Percentiles rank a stretch among this genome's conserved stretches.
phyloP scores from a whole-genome alignment of 169 alveolate species.

The Cryptosporidium bovis region DNA sequence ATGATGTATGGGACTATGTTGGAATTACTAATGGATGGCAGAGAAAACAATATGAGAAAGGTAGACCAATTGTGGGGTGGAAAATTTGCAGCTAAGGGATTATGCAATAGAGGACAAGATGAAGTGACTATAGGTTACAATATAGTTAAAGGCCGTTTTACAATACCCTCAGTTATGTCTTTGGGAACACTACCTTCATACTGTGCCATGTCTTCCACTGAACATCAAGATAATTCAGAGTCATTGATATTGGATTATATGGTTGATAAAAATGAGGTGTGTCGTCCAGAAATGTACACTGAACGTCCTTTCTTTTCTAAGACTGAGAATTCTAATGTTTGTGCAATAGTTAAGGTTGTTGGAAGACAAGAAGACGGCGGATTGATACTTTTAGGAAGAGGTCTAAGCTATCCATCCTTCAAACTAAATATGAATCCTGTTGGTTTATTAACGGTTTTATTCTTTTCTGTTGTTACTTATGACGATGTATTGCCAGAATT shows the following conservation, averaged over 20 bases:
- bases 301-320: constrained; percentile 62
- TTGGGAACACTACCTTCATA: constrained; percentile 35
- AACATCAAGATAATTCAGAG: constrained; percentile 58
- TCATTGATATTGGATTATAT: constrained; percentile 72
- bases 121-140: constrained; percentile 49
- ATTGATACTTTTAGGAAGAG: constrained; percentile 69
- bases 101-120: constrained; percentile 36
- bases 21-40: constrained; percentile 42
- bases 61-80: constrained; percentile 58
- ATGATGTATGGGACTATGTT: constrained; percentile 67
- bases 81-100: constrained; percentile 57
- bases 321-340: constrained; percentile 54
- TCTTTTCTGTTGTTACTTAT: constrained; percentile 66
- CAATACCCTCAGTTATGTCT: constrained; percentile 45
- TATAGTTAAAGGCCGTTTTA: constrained; percentile 61
- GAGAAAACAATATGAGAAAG: constrained; percentile 18
- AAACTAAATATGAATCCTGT: constrained; percentile 47
- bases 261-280: constrained; percentile 55
- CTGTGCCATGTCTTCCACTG: constrained; percentile 32
- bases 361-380: constrained; percentile 71
- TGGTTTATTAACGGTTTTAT: constrained; percentile 52
- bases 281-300: constrained; percentile 39
- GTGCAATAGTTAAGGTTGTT: constrained; percentile 68
- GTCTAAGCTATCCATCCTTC: constrained; percentile 52
- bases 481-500: constrained; percentile 56